phyloP scores from a whole-genome alignment of 768 basidiomycete species.

The Suillus lakei region DNA sequence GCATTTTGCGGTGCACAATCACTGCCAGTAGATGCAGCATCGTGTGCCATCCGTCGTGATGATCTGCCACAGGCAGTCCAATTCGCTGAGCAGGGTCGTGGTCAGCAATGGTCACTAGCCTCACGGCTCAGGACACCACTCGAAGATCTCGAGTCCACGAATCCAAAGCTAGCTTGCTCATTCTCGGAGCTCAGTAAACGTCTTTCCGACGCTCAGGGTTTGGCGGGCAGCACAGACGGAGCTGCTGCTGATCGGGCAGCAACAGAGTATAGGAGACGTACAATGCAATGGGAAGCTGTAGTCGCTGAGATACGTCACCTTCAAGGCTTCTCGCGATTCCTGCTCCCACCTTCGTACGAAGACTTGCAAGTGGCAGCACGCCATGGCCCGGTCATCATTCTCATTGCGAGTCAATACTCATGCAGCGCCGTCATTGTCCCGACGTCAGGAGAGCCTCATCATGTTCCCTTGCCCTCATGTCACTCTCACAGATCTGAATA shows the following conservation, averaged over 20 bases:
- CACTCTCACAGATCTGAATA: conserved; percentile 17
- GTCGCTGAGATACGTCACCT: conserved; percentile 15
- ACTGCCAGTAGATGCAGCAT: conserved; percentile 9
- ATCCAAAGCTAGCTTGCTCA: conserved; percentile 8
- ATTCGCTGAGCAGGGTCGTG: conserved; percentile 34
- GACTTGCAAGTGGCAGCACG: conserved; percentile 19
- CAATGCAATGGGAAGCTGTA: conserved; percentile 9
- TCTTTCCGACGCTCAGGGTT: conserved; percentile 4
- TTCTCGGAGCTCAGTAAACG: conserved; percentile 13
- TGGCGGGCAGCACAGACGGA: not conserved
- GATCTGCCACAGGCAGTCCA: conserved; percentile 22
- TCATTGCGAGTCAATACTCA: conserved; percentile 19
- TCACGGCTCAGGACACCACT: conserved; percentile 28
- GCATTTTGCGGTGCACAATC: not conserved
- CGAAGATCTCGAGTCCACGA: conserved; percentile 20
- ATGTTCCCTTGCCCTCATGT: conserved; percentile 24
- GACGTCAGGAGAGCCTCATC: not conserved
- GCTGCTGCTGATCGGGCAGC: conserved; percentile 4
- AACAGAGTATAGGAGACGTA: conserved; percentile 13
- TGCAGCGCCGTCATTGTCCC: conserved; percentile 19
- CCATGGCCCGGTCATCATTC: conserved; percentile 23
- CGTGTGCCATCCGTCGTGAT: conserved; percentile 17
- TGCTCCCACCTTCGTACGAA: conserved; percentile 17
- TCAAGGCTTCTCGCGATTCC: conserved; percentile 20
- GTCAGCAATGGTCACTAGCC: conserved; percentile 34